Base-by-base conservation (phyloP, 345 rosid species). In the Camelina sativa region DNA sequence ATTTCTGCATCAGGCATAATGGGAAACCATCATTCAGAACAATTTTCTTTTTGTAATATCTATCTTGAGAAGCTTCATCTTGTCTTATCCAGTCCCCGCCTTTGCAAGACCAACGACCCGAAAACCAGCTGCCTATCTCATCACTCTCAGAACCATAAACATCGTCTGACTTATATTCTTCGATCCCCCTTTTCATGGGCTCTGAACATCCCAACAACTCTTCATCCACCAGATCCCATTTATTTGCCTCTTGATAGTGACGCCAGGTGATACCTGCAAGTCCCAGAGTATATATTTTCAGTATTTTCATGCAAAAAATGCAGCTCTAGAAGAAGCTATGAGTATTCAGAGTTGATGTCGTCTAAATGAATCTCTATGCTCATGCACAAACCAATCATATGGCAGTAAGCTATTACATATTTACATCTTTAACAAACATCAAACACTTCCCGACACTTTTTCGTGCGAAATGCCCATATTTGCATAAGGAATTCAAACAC, bases 71-170 rank as follows among this genome's bases (percentile, higher is more conserved):
- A 73, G 85, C 71, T 55, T 96, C 99, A 69, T 96, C 98, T 30
- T 82, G 82, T 84, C 96, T 91, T 80, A 83, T 91, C 99, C 99
- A 96, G 80, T 96, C 99, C 75, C 99, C 99, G 62, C 99, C 99
- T 80, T 92, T 96, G 87, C 96, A 91, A 3, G 98, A 84, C 96
- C 97, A 91, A 25, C 81, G 85, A 37, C 89, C 86, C 68, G 91
- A 79, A 82, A 85, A 92, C 90, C 97, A 87, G 65, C 87, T 89
- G 69, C 82, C 79, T 41, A 82, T 62, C 58, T 86, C 98, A 64
- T 69, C 71, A 69, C 66, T 63, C 22, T 71, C 74, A 79, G 80
- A 75, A 46, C 70, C 72, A 46, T 83, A 65, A 67, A 82, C 91
- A 64, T 77, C 80, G 78, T 70, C 75, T 69, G 79, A 71, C 77